Evolutionary conservation across 2,329 filamentous ascomycete genomes (phyloP).

Genomic region (Passalora sequoiae): DNA sequence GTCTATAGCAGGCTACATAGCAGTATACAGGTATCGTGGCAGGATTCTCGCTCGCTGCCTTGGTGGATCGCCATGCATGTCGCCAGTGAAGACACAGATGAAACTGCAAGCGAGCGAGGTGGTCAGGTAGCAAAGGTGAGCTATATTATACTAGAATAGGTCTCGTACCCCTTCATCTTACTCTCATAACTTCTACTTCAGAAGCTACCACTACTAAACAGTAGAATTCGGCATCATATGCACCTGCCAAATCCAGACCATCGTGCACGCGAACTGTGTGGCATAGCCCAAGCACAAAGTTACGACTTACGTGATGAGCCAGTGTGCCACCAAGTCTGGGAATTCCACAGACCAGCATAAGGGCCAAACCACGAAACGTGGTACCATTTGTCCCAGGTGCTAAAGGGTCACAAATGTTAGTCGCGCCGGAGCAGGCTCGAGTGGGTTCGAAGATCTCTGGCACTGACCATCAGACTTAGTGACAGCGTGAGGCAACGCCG

Average conservation of each 20-base stretch:
- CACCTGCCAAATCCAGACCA: conserved; percentile 6
- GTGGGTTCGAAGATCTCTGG: conserved; percentile 2
- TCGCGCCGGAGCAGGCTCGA: conserved; percentile 7
- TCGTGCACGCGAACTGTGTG: conserved; percentile 6
- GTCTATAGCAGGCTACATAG: no score
- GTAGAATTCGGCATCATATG: conserved; percentile 6
- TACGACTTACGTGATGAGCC: conserved; percentile 1
- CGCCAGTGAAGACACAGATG: conserved; percentile 4
- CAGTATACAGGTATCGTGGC: conserved; percentile 5
- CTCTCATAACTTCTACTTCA: conserved; percentile 5
- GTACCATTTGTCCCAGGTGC: conserved; percentile 6
- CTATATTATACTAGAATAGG: conserved; percentile 3
- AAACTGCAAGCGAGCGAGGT: conserved; percentile 4
- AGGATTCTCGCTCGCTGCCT: conserved; percentile 6
- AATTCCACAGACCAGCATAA: conserved; percentile 8
- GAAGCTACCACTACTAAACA: conserved; percentile 6
- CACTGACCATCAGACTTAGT: conserved; percentile 6
- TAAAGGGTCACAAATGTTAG: conserved; percentile 8
- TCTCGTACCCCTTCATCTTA: conserved; percentile 7
- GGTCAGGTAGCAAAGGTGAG: conserved; percentile 4
- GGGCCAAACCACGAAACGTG: conserved; percentile 7
- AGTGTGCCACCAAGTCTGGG: conserved; percentile 6
- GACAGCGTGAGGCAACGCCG: conserved; percentile 3
- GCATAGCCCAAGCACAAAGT: conserved; percentile 5
- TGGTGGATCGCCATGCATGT: conserved; percentile 5